phyloP scores from a whole-genome alignment of 2,329 filamentous ascomycete species.

The Paraconiothyrium brasiliense region DNA sequence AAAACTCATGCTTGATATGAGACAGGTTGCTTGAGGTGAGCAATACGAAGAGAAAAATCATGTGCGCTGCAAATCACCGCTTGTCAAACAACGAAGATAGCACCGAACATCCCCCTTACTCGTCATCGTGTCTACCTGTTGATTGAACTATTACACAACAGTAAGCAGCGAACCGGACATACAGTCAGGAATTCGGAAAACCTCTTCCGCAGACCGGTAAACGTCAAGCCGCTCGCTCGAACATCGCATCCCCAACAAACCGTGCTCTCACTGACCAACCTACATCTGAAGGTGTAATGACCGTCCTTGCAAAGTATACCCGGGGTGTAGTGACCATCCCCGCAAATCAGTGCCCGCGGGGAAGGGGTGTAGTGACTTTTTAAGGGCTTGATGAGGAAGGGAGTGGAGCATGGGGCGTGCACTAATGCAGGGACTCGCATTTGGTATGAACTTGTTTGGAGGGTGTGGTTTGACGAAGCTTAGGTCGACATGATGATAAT shows the following conservation, averaged over 20 bases:
- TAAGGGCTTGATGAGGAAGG: neutral
- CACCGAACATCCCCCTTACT: no score
- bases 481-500: neutral
- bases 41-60: no score
- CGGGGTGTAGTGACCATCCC: conserved; percentile 28
- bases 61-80: no score
- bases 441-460: neutral
- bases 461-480: neutral
- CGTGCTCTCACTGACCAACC: neutral
- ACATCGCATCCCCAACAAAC: neutral
- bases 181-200: neutral
- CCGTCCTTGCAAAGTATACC: conserved; percentile 11
- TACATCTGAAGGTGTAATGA: neutral
- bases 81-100: no score
- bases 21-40: no score
- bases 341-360: conserved; percentile 18
- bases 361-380: neutral
- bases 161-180: no score
- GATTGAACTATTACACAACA: no score
- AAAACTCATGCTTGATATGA: no score
- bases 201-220: neutral
- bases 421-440: neutral
- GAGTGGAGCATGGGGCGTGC: neutral
- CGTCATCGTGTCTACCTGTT: no score
- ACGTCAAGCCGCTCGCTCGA: neutral